Evolutionary conservation across 345 rosid species (phyloP), one percentile per base, ranked within the genome.

Genomic region (Heritiera littoralis): DNA sequence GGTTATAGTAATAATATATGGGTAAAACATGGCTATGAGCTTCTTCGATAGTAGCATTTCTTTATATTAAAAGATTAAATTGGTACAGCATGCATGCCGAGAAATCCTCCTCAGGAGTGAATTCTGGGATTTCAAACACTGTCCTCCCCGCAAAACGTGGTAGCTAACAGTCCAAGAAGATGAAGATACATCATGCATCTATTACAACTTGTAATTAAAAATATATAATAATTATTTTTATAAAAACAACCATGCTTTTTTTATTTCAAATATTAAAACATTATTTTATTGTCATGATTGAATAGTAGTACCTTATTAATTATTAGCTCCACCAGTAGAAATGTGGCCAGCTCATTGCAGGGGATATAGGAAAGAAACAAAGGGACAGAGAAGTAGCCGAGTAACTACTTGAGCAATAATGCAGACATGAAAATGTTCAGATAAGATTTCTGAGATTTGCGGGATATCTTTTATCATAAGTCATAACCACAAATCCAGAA

Each of bases 31-130:
- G 38, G 1, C 71, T 40, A 18, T 1, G 5, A 35, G 45, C 10
- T 14, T 64, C 68, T 12, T 14, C 2, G 38, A 35, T 35, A 1
- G 38, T 35, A 35, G 38, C 38, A 15, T 66, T 67, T 38, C 11
- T 66, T 41, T 9, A 43, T 67, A n/a, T 67, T 41, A 8, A 67
- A n/a, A 43, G 15, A 43, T n/a, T 41, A 2, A 41, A 17, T 7
- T 23, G 66, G 32, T 38, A 72, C 66, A 66, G 14, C 59, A 68
- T 80, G 80, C 76, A 76, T 71, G 81, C 82, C 81, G 59, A 65
- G 56, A 82, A 78, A 84, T 84, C 89, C 79, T 84, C 79, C 14
- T 28, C 43, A 13, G 30, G 81, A 82, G 77, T 60, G 70, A 66
- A 72, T 38, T 14, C 1, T 38, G 85, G 86, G 82, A 78, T 80